Evolutionary conservation across 768 basidiomycete genomes (phyloP), one percentile per base, ranked within the genome.

Genomic region (Lactarius deliciosus): DNA sequence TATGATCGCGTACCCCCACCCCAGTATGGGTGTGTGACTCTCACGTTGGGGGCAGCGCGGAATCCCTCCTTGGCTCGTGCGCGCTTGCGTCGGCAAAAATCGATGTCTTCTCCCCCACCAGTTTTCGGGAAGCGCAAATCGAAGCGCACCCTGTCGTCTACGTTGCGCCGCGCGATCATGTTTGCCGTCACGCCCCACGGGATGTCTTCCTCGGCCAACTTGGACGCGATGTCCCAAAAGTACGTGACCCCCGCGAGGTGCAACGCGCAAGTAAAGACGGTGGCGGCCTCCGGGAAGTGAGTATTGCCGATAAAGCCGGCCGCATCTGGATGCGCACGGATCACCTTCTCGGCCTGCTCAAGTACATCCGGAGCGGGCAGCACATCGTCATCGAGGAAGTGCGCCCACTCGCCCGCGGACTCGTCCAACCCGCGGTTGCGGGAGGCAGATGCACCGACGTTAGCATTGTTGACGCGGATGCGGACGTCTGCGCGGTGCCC

Each of bases 121-220:
- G 85, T 88, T 75, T 85, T 86, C 3, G 86, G 87, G 69, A 84
- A 87, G 5, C 71, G 72, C 20, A 77, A 71, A 68, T 81, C 77
- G 70, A 78, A 88, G 53, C 71, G 69, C n/a, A 86, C 77, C 0
- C 76, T 79, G 55, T 86, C 84, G 2, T 76, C 69, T 40, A 77
- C 72, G 65, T 79, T 77, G 28, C 83, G 80, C 3, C 83, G 80
- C 5, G 77, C 77, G 28, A 86, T 81, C 20, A 87, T 78, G 69
- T 86, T 86, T 0, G 85, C 85, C 0, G 86, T 86, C 3, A 86
- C 83, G 1, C 86, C 86, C 86, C 86, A 87, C 0, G 86, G 85
- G 43, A 86, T 71, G 61, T 86, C 83, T 1, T 61, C 55, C 2
- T 61, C 50, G 56, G 72, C 68, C 64, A 82, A 77, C 72, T 86